Base-by-base conservation (phyloP, 805 yeast genomes). In the Lipomyces japonicus region DNA sequence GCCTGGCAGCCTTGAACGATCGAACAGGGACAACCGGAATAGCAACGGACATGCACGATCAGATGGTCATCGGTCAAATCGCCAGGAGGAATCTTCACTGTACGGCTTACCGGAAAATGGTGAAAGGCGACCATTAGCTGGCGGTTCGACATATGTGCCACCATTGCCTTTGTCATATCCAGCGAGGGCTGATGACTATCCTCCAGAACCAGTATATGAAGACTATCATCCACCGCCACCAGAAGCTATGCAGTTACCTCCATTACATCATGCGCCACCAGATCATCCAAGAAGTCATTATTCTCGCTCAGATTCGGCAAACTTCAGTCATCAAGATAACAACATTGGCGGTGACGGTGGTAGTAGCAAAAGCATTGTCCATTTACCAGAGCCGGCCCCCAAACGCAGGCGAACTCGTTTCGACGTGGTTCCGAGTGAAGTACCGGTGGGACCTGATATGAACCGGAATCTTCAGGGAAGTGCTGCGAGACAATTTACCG, bases 181-280 rank as follows among this genome's bases (percentile, higher is more conserved):
- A n/a, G n/a, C n/a, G n/a, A n/a, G n/a, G n/a, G n/a, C n/a, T n/a
- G 42, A 39, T 23, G 22, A 39, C n/a, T 21, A 21, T 23, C 42
- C 28, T 19, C 28, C 42, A 10, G 30, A 26, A 19, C 44, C 16
- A 12, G n/a, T 26, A 3, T 39, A 24, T 14, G 48, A 44, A 23
- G 48, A 40, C 22, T 49, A 44, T 19, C 48, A 49, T 30, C 53
- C 53, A 14, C 48, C 48, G 23, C 48, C 48, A 10, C 48, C 48
- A 12, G 48, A 44, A 36, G 45, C 48, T 2, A 49, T 45, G 5
- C 44, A 25, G 19, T 23, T 40, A 16, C 48, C 53, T 4, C 48
- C 45, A 4, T 16, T 28, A 12, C 41, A 45, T 3, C 39, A 36
- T 10, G 14, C 28, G 3, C 25, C 26, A 12, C 24, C 28, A 23